Percentiles rank a stretch among this genome's conserved stretches.
phyloP scores from a whole-genome alignment of 441 rosid genomes.

The Aquilaria agallochum region DNA sequence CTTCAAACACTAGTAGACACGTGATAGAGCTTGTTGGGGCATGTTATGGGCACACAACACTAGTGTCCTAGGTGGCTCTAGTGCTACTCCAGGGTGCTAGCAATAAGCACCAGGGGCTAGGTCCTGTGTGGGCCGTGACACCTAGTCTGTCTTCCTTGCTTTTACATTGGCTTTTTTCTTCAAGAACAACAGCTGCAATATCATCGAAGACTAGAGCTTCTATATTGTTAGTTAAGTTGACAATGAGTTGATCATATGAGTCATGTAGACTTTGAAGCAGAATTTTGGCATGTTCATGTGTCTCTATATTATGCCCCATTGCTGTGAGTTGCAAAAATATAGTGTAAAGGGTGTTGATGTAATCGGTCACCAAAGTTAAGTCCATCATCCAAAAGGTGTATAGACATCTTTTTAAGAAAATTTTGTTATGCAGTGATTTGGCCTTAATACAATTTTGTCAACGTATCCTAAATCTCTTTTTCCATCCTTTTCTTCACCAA shows the following conservation, averaged over 20 bases:
- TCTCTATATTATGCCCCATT: not conserved
- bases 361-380: not conserved
- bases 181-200: not conserved
- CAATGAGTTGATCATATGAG: not conserved
- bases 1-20: no score
- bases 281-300: not conserved
- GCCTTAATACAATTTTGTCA: no score
- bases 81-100: no score
- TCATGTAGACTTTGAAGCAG: conserved; percentile 3
- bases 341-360: not conserved
- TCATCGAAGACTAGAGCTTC: not conserved
- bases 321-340: not conserved
- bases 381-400: not conserved
- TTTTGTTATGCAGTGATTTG: not conserved
- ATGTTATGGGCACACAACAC: no score
- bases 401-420: not conserved
- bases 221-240: not conserved
- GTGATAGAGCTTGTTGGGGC: no score
- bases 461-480: no score
- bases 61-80: no score
- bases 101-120: no score
- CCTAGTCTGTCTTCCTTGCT: not conserved
- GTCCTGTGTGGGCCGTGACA: no score
- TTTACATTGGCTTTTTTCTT: not conserved
- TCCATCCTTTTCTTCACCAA: no score